phyloP scores from a whole-genome alignment of 768 basidiomycete genomes.

The Boletus pseudopeckii region DNA sequence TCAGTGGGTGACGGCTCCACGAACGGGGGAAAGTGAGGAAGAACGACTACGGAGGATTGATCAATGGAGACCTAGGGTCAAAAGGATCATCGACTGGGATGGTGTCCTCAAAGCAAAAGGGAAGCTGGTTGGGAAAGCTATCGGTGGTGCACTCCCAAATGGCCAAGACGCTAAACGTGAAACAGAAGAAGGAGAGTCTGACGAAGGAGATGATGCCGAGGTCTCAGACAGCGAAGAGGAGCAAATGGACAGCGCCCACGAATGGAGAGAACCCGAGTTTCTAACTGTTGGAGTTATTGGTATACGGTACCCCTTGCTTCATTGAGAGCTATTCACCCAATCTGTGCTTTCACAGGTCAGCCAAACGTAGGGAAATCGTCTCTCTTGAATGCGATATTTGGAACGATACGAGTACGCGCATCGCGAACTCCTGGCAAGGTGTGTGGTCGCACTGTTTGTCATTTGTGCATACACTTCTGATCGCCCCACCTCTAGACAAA shows the following conservation, averaged over 20 bases:
- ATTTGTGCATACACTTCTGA: neutral
- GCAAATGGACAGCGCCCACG: slow-evolving; percentile 6
- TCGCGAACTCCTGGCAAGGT: slow-evolving; percentile 89
- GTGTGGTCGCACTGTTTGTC: neutral
- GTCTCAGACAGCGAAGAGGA: slow-evolving; percentile 18
- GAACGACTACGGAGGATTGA: slow-evolving; percentile 45
- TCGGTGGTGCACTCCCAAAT: slow-evolving; percentile 42
- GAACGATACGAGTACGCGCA: slow-evolving; percentile 69
- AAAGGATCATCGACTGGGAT: slow-evolving; percentile 72
- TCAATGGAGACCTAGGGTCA: slow-evolving; percentile 66
- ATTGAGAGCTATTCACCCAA: neutral
- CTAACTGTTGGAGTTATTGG: slow-evolving; percentile 84
- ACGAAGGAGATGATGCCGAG: slow-evolving; percentile 21
- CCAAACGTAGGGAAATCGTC: slow-evolving; percentile 97
- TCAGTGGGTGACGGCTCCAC: slow-evolving; percentile 42
- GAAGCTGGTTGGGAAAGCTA: slow-evolving; percentile 41
- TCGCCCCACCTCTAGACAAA: slow-evolving; percentile 58
- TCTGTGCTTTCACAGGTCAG: slow-evolving; percentile 51
- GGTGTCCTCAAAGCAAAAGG: slow-evolving; percentile 45
- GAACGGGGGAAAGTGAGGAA: slow-evolving; percentile 38
- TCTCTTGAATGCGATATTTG: slow-evolving; percentile 88
- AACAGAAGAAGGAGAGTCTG: slow-evolving; percentile 8
- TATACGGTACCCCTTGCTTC: slow-evolving; percentile 12
- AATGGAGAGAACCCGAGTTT: slow-evolving; percentile 47
- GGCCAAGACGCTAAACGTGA: slow-evolving; percentile 3